Percentiles rank a stretch among this genome's conserved stretches.
Conservation (phyloP, 2,329 filamentous ascomycete genomes). For the Tolypocladium tropicale region DNA sequence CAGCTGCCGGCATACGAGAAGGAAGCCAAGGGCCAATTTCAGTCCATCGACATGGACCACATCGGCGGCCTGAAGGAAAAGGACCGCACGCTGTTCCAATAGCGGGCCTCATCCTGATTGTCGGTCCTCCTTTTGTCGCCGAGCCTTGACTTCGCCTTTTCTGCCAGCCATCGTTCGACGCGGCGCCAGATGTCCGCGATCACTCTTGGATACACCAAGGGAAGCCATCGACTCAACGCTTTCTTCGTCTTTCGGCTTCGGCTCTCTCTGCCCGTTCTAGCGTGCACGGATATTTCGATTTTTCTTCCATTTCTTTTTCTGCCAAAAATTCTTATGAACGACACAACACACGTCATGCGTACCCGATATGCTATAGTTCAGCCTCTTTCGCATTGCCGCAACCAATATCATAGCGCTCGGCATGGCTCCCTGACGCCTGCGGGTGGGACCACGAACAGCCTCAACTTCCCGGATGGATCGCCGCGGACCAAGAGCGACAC, state of each 20-base stretch:
- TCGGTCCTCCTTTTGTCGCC: neutral
- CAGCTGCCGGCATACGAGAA: constrained; percentile 83
- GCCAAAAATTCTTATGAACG: neutral
- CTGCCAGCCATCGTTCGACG: neutral
- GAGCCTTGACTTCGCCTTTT: neutral
- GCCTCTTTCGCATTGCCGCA: neutral
- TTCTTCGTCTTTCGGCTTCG: neutral
- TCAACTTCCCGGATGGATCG: neutral
- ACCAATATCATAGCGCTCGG: neutral
- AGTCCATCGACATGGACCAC: constrained; percentile 87
- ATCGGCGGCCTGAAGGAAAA: constrained; percentile 95
- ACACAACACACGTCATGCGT: constrained; percentile 14
- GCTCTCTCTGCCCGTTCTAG: neutral
- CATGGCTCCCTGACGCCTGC: neutral
- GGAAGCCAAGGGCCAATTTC: constrained; percentile 68
- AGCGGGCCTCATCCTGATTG: constrained; percentile 7
- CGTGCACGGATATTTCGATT: constrained; percentile 2
- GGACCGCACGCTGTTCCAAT: constrained; percentile 36
- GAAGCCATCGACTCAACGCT: neutral
- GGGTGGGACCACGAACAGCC: neutral
- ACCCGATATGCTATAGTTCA: constrained; percentile 14
- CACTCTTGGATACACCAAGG: neutral
- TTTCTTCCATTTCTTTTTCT: neutral
- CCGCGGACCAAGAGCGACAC: neutral
- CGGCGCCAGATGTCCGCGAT: neutral